Evolutionary conservation across 306 rosid species (phyloP).

Genomic region (Ormosia semicastrata): DNA sequence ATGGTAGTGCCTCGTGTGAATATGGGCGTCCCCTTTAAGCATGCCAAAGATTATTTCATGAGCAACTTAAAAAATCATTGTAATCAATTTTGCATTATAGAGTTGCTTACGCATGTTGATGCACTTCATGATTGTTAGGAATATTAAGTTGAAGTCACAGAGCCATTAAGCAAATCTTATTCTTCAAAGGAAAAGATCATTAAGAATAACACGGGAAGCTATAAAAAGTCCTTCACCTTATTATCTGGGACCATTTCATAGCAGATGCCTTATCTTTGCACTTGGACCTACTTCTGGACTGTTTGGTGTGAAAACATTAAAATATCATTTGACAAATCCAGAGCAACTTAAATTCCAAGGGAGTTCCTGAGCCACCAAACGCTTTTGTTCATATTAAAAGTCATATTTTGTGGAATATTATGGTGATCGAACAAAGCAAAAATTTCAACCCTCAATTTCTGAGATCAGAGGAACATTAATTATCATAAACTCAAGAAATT

Average conservation of each 20-base stretch:
- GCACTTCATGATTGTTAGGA: slow-evolving; percentile 31
- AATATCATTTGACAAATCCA: neutral
- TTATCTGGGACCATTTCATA: neutral
- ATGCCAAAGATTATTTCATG: slow-evolving; percentile 22
- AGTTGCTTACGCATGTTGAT: slow-evolving; percentile 21
- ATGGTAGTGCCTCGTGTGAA: neutral
- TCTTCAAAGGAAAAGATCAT: neutral
- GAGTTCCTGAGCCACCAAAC: neutral
- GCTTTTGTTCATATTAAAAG: neutral
- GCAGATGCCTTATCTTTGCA: neutral
- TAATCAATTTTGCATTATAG: slow-evolving; percentile 12
- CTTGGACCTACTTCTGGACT: neutral
- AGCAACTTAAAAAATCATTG: neutral
- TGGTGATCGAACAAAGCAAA: neutral
- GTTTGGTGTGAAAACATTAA: neutral
- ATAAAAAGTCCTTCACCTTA: neutral
- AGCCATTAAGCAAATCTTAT: neutral
- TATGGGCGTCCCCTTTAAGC: slow-evolving; percentile 3
- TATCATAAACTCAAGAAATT: neutral
- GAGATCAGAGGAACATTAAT: too few species aligned
- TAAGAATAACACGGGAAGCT: neutral
- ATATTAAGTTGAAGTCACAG: neutral
- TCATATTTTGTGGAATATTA: neutral
- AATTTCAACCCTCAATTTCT: neutral
- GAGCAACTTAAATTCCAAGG: neutral